Evolutionary conservation across 176 grass and related monocot species (phyloP).

Genomic region (sorghum (Sorghum bicolor)): Sorghum_bicolor_NCBIv3 NC_012871.2:75505501-75506000

Average conservation of each 20-base stretch:
- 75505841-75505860: not conserved
- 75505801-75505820: not conserved
- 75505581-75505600: not conserved
- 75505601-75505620: not conserved
- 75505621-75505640: not conserved
- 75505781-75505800: not conserved
- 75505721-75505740: not conserved
- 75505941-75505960: constrained; percentile 85
- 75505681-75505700: not conserved
- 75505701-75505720: not conserved
- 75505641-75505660: not conserved
- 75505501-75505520: not conserved
- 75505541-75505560: not conserved
- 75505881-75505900: not conserved
- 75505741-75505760: not conserved
- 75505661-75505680: not conserved
- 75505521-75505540: not conserved
- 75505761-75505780: not conserved
- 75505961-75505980: constrained; percentile 92
- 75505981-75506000: constrained; percentile 81
- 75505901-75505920: constrained; percentile 12
- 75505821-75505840: not conserved
- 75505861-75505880: not conserved
- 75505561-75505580: constrained; percentile 11
- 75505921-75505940: constrained; percentile 67